Evolutionary conservation across 2,329 filamentous ascomycete species (phyloP).

Genomic region (Pseudogymnoascus sp.): DNA sequence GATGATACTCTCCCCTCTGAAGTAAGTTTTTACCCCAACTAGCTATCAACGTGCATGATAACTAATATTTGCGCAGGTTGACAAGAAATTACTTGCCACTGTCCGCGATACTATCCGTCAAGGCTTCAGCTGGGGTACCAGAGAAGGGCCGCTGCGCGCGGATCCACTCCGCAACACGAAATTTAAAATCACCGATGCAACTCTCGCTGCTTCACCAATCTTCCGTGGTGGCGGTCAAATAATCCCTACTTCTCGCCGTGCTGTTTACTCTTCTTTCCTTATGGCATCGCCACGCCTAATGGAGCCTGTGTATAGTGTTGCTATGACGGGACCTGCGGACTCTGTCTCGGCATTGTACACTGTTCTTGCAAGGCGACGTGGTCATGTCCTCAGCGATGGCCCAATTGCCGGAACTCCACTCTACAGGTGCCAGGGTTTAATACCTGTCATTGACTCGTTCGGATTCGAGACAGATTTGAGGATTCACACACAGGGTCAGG

Average conservation of each 20-base stretch:
- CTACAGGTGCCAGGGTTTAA: constrained; percentile 82
- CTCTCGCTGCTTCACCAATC: constrained; percentile 82
- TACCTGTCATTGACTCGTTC: constrained; percentile 95
- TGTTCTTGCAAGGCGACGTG: constrained; percentile 77
- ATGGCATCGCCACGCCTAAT: constrained; percentile 95
- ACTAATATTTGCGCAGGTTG: constrained; percentile 49
- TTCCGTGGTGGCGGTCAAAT: constrained; percentile 95
- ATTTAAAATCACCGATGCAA: constrained; percentile 89
- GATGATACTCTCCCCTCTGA: constrained; percentile 93
- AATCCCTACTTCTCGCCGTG: constrained; percentile 86
- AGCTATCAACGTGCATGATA: neutral
- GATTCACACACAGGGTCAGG: constrained; percentile 91
- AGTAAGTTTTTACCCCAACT: constrained; percentile 38
- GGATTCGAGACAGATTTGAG: constrained; percentile 96
- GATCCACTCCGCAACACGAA: constrained; percentile 98
- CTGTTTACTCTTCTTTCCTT: constrained; percentile 92
- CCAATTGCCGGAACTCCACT: constrained; percentile 91
- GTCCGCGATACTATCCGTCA: constrained; percentile 91
- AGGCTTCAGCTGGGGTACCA: constrained; percentile 92
- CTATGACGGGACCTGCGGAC: constrained; percentile 87
- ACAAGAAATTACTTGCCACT: constrained; percentile 80
- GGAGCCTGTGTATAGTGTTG: constrained; percentile 91
- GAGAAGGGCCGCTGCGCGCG: constrained; percentile 95
- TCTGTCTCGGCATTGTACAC: constrained; percentile 87
- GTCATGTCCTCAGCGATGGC: constrained; percentile 89